Percentiles rank a stretch among this genome's conserved stretches.
Conservation (phyloP, 352 stramenopile genomes). For the Peronospora farinosa region DNA sequence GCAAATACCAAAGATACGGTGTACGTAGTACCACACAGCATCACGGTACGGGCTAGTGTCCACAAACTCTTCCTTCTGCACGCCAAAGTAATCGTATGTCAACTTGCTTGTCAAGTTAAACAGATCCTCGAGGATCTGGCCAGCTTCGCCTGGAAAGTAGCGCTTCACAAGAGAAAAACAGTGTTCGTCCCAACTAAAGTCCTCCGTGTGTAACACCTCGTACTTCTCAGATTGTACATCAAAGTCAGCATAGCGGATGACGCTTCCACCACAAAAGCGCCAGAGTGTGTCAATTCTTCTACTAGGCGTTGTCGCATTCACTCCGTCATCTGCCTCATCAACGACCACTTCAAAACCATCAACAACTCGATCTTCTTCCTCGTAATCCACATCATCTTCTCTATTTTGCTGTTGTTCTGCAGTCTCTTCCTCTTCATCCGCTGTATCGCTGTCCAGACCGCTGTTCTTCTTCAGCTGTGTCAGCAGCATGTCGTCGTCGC, state of each 20-base stretch:
- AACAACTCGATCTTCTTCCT: slow-evolving; percentile 24
- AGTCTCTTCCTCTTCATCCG: slow-evolving; percentile 45
- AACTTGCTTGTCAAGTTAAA: slow-evolving; percentile 84
- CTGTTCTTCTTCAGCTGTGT: slow-evolving; percentile 59
- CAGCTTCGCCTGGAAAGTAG: slow-evolving; percentile 76
- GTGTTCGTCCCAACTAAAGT: slow-evolving; percentile 87
- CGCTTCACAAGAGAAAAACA: slow-evolving; percentile 81
- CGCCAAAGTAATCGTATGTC: slow-evolving; percentile 74
- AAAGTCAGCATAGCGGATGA: slow-evolving; percentile 81
- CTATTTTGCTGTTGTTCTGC: slow-evolving; percentile 24
- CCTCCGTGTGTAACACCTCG: slow-evolving; percentile 79
- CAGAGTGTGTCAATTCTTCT: slow-evolving; percentile 65
- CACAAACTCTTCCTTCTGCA: slow-evolving; percentile 47
- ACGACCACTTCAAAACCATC: slow-evolving; percentile 54
- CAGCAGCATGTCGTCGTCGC: slow-evolving; percentile 62
- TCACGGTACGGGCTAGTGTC: slow-evolving; percentile 79
- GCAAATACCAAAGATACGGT: slow-evolving; percentile 85
- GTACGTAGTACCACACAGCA: slow-evolving; percentile 85
- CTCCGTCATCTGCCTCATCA: slow-evolving; percentile 41
- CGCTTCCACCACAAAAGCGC: slow-evolving; percentile 74
- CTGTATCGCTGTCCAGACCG: slow-evolving; percentile 54
- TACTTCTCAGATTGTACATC: slow-evolving; percentile 78
- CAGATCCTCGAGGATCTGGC: slow-evolving; percentile 79
- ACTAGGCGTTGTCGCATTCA: slow-evolving; percentile 26
- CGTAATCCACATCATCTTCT: slow-evolving; percentile 24